phyloP scores from a whole-genome alignment of 2,329 filamentous ascomycete species.

The Trichoderma polysporum region DNA sequence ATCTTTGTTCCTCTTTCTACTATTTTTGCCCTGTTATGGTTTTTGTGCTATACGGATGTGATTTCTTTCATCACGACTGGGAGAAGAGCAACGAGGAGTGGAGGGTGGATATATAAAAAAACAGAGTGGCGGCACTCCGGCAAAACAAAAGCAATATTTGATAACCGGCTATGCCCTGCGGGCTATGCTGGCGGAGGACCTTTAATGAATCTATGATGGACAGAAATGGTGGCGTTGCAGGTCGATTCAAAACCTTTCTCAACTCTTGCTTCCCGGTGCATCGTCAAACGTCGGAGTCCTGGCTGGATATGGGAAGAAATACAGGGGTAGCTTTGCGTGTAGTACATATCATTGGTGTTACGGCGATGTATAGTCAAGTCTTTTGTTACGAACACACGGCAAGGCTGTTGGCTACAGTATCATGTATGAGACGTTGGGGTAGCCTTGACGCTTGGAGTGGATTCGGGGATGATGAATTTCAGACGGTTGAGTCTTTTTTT shows the following conservation, averaged over 20 bases:
- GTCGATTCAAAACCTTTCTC: neutral
- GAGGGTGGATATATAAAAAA: neutral
- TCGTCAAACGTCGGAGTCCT: neutral
- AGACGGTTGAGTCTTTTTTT: neutral
- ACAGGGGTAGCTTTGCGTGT: neutral
- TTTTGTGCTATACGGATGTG: neutral
- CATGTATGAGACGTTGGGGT: neutral
- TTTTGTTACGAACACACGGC: neutral
- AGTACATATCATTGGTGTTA: conserved; percentile 13
- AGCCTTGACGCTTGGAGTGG: neutral
- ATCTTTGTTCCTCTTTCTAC: neutral
- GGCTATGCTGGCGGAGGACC: conserved; percentile 9
- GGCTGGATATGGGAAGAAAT: neutral
- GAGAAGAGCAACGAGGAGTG: neutral
- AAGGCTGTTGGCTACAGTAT: neutral
- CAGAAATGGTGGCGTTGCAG: conserved; percentile 11
- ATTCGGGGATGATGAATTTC: neutral
- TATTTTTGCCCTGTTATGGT: neutral
- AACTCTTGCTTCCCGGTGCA: neutral
- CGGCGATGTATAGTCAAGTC: neutral
- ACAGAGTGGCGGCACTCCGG: neutral
- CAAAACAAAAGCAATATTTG: conserved; percentile 13
- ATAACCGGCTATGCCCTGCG: conserved; percentile 6
- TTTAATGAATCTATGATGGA: conserved; percentile 21
- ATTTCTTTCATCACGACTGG: neutral